Evolutionary conservation across 768 basidiomycete species (phyloP).

Genomic region (Rhizopogon vinicolor): DNA sequence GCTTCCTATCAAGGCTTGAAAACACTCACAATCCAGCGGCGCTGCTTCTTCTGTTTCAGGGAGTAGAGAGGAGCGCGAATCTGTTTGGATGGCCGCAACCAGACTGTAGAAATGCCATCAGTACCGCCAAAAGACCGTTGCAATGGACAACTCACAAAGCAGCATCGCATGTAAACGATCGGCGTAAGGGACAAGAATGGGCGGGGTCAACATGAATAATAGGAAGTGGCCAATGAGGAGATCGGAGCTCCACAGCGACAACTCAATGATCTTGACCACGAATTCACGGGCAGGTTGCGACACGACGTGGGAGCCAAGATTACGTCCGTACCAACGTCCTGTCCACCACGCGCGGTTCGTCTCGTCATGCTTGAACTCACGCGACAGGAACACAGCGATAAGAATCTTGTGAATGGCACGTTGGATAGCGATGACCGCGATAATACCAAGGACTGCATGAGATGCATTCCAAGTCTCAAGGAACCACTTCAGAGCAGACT

Average conservation of each 20-base stretch:
- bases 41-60: conserved; percentile 83
- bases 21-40: conserved; percentile 78
- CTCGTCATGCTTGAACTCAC: conserved; percentile 99
- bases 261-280: conserved; percentile 95
- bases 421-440: conserved; percentile 88
- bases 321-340: conserved; percentile 94
- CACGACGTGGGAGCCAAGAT: conserved; percentile 85
- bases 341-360: conserved; percentile 99
- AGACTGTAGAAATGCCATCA: conserved; percentile 51
- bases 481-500: conserved; percentile 65
- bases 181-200: conserved; percentile 85
- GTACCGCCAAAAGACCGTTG: neutral
- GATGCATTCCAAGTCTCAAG: conserved; percentile 88
- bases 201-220: conserved; percentile 86
- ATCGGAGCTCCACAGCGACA: conserved; percentile 94
- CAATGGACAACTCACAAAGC: conserved; percentile 59
- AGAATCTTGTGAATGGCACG: conserved; percentile 90
- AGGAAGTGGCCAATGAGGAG: conserved; percentile 84
- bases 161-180: conserved; percentile 89
- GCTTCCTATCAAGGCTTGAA: neutral
- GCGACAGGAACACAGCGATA: conserved; percentile 90
- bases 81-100: conserved; percentile 92
- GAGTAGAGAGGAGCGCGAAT: conserved; percentile 90
- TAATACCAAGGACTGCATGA: conserved; percentile 90
- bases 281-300: conserved; percentile 98